Base-by-base conservation (phyloP, 495 filamentous ascomycete species). In the Penicillium bovifimosum region DNA sequence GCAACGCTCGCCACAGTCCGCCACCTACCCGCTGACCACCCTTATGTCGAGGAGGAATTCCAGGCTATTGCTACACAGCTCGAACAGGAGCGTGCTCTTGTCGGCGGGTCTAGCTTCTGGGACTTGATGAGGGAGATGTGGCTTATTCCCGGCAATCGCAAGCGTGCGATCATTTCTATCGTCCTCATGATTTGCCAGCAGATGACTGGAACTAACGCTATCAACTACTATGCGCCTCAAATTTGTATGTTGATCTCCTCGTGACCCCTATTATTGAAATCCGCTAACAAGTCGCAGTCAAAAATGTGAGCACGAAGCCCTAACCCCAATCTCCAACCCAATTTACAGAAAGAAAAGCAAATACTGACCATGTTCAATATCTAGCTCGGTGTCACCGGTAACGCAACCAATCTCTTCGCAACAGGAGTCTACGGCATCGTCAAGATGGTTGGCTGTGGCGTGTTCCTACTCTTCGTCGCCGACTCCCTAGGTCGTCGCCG, bases 171-270 rank as follows among this genome's bases (percentile, higher is more conserved):
- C 28, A 65, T 68, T 33, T 66, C 64, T 2, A 77, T 83, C 55
- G 65, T 76, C 29, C 75, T 88, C 36, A 86, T 87, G 84, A 55
- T 87, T 55, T 87, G 82, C 67, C 85, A 88, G 67, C 84, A 86
- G 60, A 81, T 84, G 80, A 86, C 83, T 0, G 82, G 77, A 13
- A 82, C 79, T 13, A 85, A 85, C 54, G 81, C 72, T 8, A 82
- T 82, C 56, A 88, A 88, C 62, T 86, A 86, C 63, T 88, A 86
- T 63, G 82, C 84, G 4, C 86, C 86, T 0, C 77, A 80, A 40
- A 90, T 91, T 59, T 90, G 90, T 74, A 64, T 73, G 61, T 71
- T 67, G 35, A 10, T 27, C 27, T 32, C 6, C 5, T 1, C n/a
- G n/a, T n/a, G n/a, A 2, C 2, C 28, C 9, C 1, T 5, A 6